These are phyloP conservation scores for Hyaloraphidium curvatum DNA, from an alignment of 192 early-diverging fungal genomes.

Conservation along the genomic window DNA sequence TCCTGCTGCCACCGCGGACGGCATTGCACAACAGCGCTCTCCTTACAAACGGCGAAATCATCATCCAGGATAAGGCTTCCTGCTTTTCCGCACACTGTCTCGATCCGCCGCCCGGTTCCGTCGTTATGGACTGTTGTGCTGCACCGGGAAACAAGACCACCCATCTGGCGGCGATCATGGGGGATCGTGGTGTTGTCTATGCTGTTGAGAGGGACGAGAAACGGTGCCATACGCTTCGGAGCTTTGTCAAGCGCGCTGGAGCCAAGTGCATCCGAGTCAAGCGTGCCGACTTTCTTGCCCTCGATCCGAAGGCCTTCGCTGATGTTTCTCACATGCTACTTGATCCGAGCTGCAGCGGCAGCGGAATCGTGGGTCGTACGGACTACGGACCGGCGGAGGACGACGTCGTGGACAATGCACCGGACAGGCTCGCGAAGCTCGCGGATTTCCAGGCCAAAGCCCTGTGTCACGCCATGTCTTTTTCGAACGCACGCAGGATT, in stretches of 20 bases:
- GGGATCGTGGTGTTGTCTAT: slow-evolving; percentile 64
- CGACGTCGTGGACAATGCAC: slow-evolving; percentile 14
- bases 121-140: slow-evolving; percentile 86
- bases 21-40: slow-evolving; percentile 4
- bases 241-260: slow-evolving; percentile 52
- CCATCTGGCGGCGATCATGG: slow-evolving; percentile 75
- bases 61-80: slow-evolving; percentile 62
- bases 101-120: slow-evolving; percentile 25
- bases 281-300: slow-evolving; percentile 56
- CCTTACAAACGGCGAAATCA: neutral
- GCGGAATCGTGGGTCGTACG: slow-evolving; percentile 75
- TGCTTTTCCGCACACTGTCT: slow-evolving; percentile 84
- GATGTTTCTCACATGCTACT: slow-evolving; percentile 52
- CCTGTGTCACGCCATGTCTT: slow-evolving; percentile 68
- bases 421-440: slow-evolving; percentile 44
- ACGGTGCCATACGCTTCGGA: slow-evolving; percentile 50
- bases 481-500: slow-evolving; percentile 27
- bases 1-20: neutral
- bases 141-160: slow-evolving; percentile 97
- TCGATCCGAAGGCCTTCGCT: slow-evolving; percentile 36
- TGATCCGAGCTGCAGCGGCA: slow-evolving; percentile 92
- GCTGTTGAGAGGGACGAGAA: slow-evolving; percentile 76
- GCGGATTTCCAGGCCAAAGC: slow-evolving; percentile 71
- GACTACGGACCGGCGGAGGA: slow-evolving; percentile 22
- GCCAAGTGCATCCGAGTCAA: slow-evolving; percentile 56